phyloP scores from a whole-genome alignment of 2,329 filamentous ascomycete species.

The Pseudogymnoascus sp. region DNA sequence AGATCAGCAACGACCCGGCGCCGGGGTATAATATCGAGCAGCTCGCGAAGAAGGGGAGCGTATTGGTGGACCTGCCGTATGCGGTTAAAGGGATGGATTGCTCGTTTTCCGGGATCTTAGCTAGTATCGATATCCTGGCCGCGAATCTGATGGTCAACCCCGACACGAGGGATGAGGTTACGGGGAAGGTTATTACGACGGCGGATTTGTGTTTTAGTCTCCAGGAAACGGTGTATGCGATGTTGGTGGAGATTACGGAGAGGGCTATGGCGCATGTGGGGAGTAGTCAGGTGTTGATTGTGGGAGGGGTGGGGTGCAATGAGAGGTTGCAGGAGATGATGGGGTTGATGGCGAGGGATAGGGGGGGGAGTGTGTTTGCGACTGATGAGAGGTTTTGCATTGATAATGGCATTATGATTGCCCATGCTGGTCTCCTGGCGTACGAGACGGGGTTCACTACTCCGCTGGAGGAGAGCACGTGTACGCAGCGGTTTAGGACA shows the following conservation, averaged over 20 bases:
- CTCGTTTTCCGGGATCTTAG: conserved; percentile 87
- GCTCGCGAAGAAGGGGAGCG: conserved; percentile 63
- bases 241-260: conserved; percentile 98
- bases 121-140: conserved; percentile 71
- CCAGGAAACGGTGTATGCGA: conserved; percentile 91
- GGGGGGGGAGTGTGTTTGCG: conserved; percentile 83
- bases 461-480: conserved; percentile 69
- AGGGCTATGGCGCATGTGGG: conserved; percentile 97
- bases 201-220: conserved; percentile 88
- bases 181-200: conserved; percentile 55
- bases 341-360: conserved; percentile 83
- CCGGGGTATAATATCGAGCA: conserved; percentile 98
- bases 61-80: conserved; percentile 82
- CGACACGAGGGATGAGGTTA: conserved; percentile 37
- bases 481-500: conserved; percentile 74
- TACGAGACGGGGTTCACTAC: conserved; percentile 75
- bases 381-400: conserved; percentile 98
- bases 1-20: conserved; percentile 90
- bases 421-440: conserved; percentile 83
- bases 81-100: conserved; percentile 99
- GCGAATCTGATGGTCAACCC: conserved; percentile 49
- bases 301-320: conserved; percentile 93
- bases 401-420: conserved; percentile 99
- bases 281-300: conserved; percentile 80
- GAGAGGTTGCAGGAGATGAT: conserved; percentile 96